Conservation (phyloP, 441 rosid species). For the Eruca vesicaria region DNA sequence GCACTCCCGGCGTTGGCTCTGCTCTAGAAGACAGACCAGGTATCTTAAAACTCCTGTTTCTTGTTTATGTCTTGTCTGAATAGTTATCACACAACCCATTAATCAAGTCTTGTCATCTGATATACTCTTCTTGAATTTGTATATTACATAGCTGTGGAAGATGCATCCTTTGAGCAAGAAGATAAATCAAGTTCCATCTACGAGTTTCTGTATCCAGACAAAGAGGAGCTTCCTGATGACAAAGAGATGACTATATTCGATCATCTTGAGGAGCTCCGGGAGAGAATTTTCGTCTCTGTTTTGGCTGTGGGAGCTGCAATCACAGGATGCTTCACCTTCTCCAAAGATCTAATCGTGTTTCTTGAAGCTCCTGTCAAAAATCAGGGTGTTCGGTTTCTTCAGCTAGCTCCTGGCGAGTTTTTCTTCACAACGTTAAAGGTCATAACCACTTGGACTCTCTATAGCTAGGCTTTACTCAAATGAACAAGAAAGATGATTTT, state of each 20-base stretch:
- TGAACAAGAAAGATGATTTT: slow-evolving; percentile 1
- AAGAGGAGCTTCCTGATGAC: slow-evolving; percentile 94
- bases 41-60: slow-evolving; percentile 1
- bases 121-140: not conserved
- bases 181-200: slow-evolving; percentile 49
- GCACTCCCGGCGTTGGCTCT: slow-evolving; percentile 40
- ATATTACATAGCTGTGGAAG: slow-evolving; percentile 37
- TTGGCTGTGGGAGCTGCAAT: slow-evolving; percentile 94
- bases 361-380: slow-evolving; percentile 97
- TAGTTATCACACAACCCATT: not conserved
- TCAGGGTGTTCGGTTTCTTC: slow-evolving; percentile 91
- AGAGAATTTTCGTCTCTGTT: slow-evolving; percentile 82
- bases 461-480: not conserved
- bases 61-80: not conserved
- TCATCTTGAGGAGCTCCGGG: slow-evolving; percentile 91
- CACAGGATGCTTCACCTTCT: slow-evolving; percentile 86
- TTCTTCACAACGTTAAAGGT: slow-evolving; percentile 98
- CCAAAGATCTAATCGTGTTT: slow-evolving; percentile 77
- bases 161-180: slow-evolving; percentile 42
- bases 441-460: slow-evolving; percentile 14
- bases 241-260: slow-evolving; percentile 94
- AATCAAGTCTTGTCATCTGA: not conserved
- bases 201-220: slow-evolving; percentile 79
- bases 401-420: slow-evolving; percentile 95
- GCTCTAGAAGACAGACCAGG: slow-evolving; percentile 77